Conservation (phyloP, 2,329 filamentous ascomycete genomes). For the Aspergillus ochraceoroseus region DNA sequence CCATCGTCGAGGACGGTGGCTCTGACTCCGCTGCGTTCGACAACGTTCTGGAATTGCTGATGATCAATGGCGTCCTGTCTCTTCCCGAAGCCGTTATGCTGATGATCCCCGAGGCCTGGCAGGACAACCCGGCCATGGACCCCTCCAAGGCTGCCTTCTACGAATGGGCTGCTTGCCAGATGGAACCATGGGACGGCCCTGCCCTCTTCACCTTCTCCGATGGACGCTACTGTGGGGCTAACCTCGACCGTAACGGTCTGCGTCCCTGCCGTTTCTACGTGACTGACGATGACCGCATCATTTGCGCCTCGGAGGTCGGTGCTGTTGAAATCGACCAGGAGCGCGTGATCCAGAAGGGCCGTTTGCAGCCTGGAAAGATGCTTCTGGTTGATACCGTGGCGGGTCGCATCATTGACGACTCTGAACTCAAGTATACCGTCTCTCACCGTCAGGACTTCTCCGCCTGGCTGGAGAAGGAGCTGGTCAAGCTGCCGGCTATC, state of each 20-base stretch:
- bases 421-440: constrained; percentile 84
- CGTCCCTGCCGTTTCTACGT: constrained; percentile 96
- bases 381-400: constrained; percentile 85
- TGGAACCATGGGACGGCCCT: constrained; percentile 98
- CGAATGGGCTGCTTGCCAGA: constrained; percentile 96
- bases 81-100: constrained; percentile 96
- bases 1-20: constrained; percentile 91
- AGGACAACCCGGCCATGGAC: constrained; percentile 87
- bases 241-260: constrained; percentile 90
- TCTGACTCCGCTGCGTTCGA: constrained; percentile 97
- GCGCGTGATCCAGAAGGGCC: constrained; percentile 83
- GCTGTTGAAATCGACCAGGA: constrained; percentile 89
- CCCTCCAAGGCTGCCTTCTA: constrained; percentile 95
- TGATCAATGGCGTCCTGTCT: constrained; percentile 92
- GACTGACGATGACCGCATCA: constrained; percentile 92
- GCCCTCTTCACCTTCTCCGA: constrained; percentile 96
- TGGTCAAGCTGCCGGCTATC: constrained; percentile 74
- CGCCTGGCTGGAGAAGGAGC: constrained; percentile 78
- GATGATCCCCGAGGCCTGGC: constrained; percentile 98
- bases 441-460: constrained; percentile 83
- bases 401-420: constrained; percentile 90
- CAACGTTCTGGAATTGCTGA: constrained; percentile 88
- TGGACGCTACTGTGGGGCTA: constrained; percentile 93
- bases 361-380: constrained; percentile 92
- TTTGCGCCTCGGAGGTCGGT: constrained; percentile 94